Evolutionary conservation across 1,284 basidiomycete genomes (phyloP).

Genomic region (Apiotrichum sp.): DNA sequence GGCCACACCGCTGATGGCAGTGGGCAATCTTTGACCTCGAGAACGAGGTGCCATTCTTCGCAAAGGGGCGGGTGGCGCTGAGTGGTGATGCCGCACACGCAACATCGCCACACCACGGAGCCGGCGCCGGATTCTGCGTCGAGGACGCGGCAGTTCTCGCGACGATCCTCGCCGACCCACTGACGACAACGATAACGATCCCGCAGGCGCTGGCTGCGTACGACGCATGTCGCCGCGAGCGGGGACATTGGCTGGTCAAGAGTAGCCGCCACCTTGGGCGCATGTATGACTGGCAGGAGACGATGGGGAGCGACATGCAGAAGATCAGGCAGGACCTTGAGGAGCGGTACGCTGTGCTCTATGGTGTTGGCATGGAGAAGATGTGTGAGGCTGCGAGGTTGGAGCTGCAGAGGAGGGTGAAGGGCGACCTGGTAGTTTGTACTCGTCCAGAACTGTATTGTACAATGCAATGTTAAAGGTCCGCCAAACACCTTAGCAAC

Average conservation of each 20-base stretch:
- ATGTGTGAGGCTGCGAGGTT: background rate
- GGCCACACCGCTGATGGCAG: background rate
- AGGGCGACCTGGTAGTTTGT: too few species aligned
- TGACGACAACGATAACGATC: slow-evolving; percentile 1
- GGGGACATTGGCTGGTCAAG: slow-evolving; percentile 17
- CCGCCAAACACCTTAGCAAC: too few species aligned
- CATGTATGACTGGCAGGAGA: slow-evolving; percentile 18
- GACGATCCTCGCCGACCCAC: slow-evolving; percentile 4
- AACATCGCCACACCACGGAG: slow-evolving; percentile 21
- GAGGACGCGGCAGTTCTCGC: slow-evolving; percentile 19
- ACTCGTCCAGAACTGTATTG: too few species aligned
- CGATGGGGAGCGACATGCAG: slow-evolving; percentile 12
- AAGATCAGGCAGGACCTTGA: slow-evolving; percentile 12
- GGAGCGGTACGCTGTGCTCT: slow-evolving; percentile 11
- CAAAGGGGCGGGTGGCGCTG: slow-evolving; percentile 9
- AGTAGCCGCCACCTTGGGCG: slow-evolving; percentile 11
- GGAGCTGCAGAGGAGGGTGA: too few species aligned
- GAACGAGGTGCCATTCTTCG: slow-evolving; percentile 5
- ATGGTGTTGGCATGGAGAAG: slow-evolving; percentile 2
- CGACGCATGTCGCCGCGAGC: slow-evolving; percentile 10
- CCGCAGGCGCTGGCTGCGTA: slow-evolving; percentile 11
- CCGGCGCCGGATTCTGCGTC: slow-evolving; percentile 20
- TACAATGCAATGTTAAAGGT: too few species aligned
- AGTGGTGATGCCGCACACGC: slow-evolving; percentile 20
- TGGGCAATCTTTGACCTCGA: slow-evolving; percentile 22